Base-by-base conservation (phyloP, 768 basidiomycete genomes). In the Hygrocybe punicea region DNA sequence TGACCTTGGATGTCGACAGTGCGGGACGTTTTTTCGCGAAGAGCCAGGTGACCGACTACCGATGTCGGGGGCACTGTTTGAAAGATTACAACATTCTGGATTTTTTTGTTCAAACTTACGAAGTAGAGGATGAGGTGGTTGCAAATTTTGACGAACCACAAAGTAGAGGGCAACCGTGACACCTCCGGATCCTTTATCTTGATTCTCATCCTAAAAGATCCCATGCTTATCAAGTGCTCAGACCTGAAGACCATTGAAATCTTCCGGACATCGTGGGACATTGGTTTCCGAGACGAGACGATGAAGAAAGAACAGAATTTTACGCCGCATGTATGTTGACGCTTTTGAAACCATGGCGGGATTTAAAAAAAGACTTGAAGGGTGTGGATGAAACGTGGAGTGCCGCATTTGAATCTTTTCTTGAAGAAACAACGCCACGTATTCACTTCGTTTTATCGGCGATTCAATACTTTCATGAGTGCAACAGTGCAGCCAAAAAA, bases 181-280 rank as follows among this genome's bases (percentile, higher is more conserved):
- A 29, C 8, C 29, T 4, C 11, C 55, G 67, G 2, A 19, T 65
- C 1, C 49, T 50, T 0, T 69, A 68, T 59, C 48, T 51, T 3
- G 11, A 34, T 14, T 2, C 1, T 1, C 49, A 58, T 24, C 53
- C 52, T 2, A 60, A 60, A 45, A 0, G 13, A 13, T 6, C 23
- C 23, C 19, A 58, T 36, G 33, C 39, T 14, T 37, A 44, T 17
- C 36, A 67, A 0, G n/a, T 64, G 0, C 64, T 65, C 5, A 24
- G 34, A 3, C 1, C 13, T n/a, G n/a, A n/a, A 1, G 61, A 63
- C 0, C 76, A 78, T 48, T 65, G 70, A 6, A 76, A 53, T 0
- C 42, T 78, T 0, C 73, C 73, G 0, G 71, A 73, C 34, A 68
- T 79, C 50, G 59, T 76, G n/a, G 78, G 78, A 0, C 62, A 49